Base-by-base conservation (phyloP, 78 protist species). In the Planoprotostelium fungivorum region DNA sequence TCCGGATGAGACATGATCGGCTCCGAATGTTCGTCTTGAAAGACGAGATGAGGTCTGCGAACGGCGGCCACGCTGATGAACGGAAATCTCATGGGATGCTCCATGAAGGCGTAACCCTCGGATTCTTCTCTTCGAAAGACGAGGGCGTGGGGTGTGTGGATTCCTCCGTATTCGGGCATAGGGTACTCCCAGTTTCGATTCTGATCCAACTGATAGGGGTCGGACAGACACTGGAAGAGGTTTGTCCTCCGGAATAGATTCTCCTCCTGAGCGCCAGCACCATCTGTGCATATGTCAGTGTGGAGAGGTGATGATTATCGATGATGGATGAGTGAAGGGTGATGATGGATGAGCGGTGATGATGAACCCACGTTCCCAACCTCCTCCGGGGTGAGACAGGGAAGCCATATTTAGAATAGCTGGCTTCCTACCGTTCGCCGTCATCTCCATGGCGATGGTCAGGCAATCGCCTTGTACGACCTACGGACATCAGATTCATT, bases 201-300 rank as follows among this genome's bases (percentile, higher is more conserved):
- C 38, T 29, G 38, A 28, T 84, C 86, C 36, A 84, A 28, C 25
- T 34, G 38, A 5, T 29, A 34, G 23, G 86, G 86, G 35, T 84
- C 86, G 5, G 36, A 29, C 29, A 84, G 10, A n/a, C 28, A 34
- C 31, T 34, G 35, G 38, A 84, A 34, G 10, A 84, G 10, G 25
- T 29, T 34, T 5, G 36, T 84, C 86, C 86, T 84, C 36, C 86
- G 31, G 86, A 29, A 34, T 1, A 84, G 1, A 28, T 84, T 84
- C 86, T 84, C 86, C 86, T 84, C 86, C 10, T 84, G 86, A 10
- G 86, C 86, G 23, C 86, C 86, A n/a, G 86, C 86, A n/a, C 86
- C 86, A 10, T 34, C 86, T 34, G 1, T 16, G 73, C n/a, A n/a
- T 25, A 25, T 51, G 73, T 51, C 73, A 51, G 73, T 25, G 5